phyloP scores from a whole-genome alignment of 1,139 yeast species.

The Petasospora fabianii region DNA sequence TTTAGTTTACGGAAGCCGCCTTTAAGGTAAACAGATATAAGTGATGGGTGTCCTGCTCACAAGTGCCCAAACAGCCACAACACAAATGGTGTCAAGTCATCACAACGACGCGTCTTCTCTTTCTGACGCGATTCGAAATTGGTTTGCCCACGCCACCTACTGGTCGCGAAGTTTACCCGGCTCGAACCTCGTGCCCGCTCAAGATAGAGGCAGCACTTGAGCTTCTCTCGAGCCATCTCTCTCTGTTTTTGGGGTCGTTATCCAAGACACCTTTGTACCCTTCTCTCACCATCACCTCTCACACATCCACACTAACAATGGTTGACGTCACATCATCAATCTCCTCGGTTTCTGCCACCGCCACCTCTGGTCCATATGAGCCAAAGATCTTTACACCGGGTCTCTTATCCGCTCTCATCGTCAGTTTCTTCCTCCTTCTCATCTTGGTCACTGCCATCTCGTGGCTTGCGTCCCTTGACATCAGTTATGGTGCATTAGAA shows the following conservation, averaged over 20 bases:
- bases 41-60: too few relatives aligned
- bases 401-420: conserved; percentile 60
- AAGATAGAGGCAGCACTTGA: not conserved
- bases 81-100: too few relatives aligned
- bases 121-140: too few relatives aligned
- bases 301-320: conserved; percentile 2
- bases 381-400: conserved; percentile 37
- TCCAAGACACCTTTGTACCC: too few relatives aligned
- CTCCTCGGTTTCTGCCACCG: conserved; percentile 3
- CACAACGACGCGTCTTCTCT: too few relatives aligned
- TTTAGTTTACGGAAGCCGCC: too few relatives aligned
- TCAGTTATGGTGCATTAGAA: conserved; percentile 67
- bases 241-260: too few relatives aligned
- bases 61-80: too few relatives aligned
- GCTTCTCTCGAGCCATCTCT: not conserved
- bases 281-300: not conserved
- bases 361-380: conserved; percentile 5
- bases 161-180: too few relatives aligned
- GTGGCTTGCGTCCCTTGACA: conserved; percentile 61
- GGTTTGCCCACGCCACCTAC: too few relatives aligned
- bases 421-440: conserved; percentile 48
- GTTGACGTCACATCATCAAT: conserved; percentile 1
- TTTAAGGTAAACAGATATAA: too few relatives aligned
- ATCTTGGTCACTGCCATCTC: conserved; percentile 52
- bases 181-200: too few relatives aligned